Evolutionary conservation across 1,139 yeast species (phyloP).

Genomic region (Arxiozyma telluris): DNA sequence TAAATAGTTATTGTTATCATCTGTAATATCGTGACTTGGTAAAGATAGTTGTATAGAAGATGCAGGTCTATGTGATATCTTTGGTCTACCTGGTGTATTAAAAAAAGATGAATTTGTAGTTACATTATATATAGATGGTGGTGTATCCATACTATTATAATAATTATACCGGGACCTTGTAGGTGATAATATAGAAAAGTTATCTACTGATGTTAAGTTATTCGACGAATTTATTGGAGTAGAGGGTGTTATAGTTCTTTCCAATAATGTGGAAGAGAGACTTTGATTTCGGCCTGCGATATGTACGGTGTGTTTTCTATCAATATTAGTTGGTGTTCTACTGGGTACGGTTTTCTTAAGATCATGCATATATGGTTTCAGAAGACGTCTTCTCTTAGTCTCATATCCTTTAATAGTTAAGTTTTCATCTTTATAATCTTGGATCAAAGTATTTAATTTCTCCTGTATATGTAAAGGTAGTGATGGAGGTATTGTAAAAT

Average conservation of each 20-base stretch:
- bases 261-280: conserved; percentile 12
- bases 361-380: conserved; percentile 23
- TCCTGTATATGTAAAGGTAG: conserved; percentile 21
- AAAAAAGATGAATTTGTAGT: conserved; percentile 16
- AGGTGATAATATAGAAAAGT: conserved; percentile 5
- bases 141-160: background rate
- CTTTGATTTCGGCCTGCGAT: conserved; percentile 16
- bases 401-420: conserved; percentile 60
- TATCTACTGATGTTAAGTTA: conserved; percentile 2
- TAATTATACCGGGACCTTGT: conserved; percentile 2
- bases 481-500: conserved; percentile 26
- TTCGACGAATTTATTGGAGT: conserved; percentile 1
- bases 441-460: conserved; percentile 37
- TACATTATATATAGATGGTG: conserved; percentile 24
- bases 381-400: conserved; percentile 44
- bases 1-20: conserved; percentile 17
- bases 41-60: conserved; percentile 20
- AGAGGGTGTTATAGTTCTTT: background rate
- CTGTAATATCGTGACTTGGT: conserved; percentile 12
- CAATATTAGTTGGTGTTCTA: conserved; percentile 9
- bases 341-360: background rate
- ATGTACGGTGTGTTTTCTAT: conserved; percentile 7
- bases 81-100: conserved; percentile 9
- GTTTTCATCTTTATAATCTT: conserved; percentile 55
- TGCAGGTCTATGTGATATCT: conserved; percentile 11